phyloP scores from a whole-genome alignment of 2,329 filamentous ascomycete genomes.

The Aspergillus tanneri region DNA sequence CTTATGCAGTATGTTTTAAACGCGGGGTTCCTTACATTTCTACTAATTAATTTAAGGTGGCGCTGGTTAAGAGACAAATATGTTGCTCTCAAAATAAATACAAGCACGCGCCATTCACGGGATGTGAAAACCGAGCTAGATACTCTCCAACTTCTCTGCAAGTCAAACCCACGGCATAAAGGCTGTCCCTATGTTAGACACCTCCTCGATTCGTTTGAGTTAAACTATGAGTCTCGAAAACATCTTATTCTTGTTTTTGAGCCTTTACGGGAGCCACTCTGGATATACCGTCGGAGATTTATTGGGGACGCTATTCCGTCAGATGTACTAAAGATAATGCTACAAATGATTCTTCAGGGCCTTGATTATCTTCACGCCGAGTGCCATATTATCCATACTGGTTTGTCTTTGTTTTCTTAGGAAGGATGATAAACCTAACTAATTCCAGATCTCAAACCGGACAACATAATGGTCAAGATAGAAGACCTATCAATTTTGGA shows the following conservation, averaged over 20 bases:
- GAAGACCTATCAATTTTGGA: constrained; percentile 28
- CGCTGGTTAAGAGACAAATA: constrained; percentile 28
- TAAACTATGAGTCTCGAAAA: constrained; percentile 8
- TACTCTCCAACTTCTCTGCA: constrained; percentile 27
- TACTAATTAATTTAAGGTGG: constrained; percentile 22
- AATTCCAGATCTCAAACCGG: constrained; percentile 41
- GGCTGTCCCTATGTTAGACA: constrained; percentile 34
- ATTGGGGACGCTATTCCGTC: constrained; percentile 27
- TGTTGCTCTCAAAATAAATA: constrained; percentile 36
- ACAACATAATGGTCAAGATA: constrained; percentile 42
- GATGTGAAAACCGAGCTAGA: constrained; percentile 26
- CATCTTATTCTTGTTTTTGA: constrained; percentile 29
- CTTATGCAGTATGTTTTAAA: constrained; percentile 23
- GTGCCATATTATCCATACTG: constrained; percentile 45
- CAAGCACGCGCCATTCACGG: constrained; percentile 14
- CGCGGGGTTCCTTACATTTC: background rate
- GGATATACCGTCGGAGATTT: constrained; percentile 27
- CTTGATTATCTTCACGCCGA: constrained; percentile 47
- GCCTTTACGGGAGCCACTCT: constrained; percentile 35
- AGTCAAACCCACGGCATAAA: constrained; percentile 28
- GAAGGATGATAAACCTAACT: no score
- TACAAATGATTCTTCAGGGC: constrained; percentile 39
- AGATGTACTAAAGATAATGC: constrained; percentile 33
- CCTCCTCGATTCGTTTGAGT: constrained; percentile 32
- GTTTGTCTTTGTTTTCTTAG: constrained; percentile 21